Evolutionary conservation across 139 green algal genomes (phyloP).

Genomic region (Auxenochlorella pyrenoidosa): DNA sequence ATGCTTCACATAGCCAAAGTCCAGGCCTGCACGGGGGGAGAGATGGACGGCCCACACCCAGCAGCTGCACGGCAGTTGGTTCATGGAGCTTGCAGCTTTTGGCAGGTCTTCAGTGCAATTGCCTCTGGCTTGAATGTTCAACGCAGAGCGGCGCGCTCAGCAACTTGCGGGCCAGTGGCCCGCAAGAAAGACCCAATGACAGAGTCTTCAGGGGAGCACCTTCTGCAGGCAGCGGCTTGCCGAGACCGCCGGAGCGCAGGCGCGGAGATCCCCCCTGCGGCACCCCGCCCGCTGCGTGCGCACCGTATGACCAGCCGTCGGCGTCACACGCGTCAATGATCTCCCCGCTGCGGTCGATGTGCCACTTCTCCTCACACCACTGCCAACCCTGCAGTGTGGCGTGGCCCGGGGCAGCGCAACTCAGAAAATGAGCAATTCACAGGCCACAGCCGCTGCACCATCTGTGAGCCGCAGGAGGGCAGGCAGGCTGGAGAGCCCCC

Average conservation of each 20-base stretch:
- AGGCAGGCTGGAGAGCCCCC: background rate
- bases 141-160: background rate
- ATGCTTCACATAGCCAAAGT: constrained; percentile 70
- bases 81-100: too few relatives aligned
- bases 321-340: constrained; percentile 51
- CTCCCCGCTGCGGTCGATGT: constrained; percentile 73
- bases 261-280: too few relatives aligned
- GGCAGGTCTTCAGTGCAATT: background rate
- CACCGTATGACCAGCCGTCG: constrained; percentile 85
- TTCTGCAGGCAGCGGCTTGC: too few relatives aligned
- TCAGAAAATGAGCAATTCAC: background rate
- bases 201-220: too few relatives aligned
- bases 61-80: background rate
- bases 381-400: constrained; percentile 45
- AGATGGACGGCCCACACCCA: background rate
- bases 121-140: background rate
- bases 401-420: background rate
- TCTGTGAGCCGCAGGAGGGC: background rate
- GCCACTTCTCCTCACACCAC: constrained; percentile 77
- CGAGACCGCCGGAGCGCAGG: too few relatives aligned
- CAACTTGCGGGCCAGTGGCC: too few relatives aligned
- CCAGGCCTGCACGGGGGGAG: constrained; percentile 4
- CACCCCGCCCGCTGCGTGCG: constrained; percentile 13
- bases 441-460: background rate
- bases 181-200: too few relatives aligned